Base-by-base conservation (phyloP, 2,329 filamentous ascomycete genomes). In the Teratosphaeriaceae sp. region DNA sequence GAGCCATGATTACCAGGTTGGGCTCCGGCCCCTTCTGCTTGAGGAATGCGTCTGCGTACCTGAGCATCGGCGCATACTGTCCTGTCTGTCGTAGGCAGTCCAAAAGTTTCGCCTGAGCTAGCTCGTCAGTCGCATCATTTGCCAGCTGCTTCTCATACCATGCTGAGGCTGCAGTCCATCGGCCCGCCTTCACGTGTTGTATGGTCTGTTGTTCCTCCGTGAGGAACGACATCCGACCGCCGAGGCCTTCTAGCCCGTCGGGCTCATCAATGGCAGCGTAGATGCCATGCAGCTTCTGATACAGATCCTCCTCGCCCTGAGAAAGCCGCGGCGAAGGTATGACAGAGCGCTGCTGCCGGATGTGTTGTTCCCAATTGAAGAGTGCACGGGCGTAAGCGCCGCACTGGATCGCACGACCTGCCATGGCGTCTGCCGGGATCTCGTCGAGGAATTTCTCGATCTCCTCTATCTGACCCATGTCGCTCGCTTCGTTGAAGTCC, bases 251-350 rank as follows among this genome's bases (percentile, higher is more conserved):
- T 24, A 98, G 82, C 1, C 90, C 89, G 63, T 99, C 92, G 0
- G 92, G 94, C 56, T 99, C 92, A 58, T 99, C 92, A 47, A 99
- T 97, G 55, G 96, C 85, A 1, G 88, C 87, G 64, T 98, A 99
- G 15, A 98, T 95, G 41, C 90, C 82, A 59, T 97, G 90, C 19
- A 98, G 70, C 47, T 82, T 79, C 13, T 59, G 54, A 19, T 79
- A 73, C 41, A 84, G 73, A 35, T 73, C 60, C 37, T 71, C 73
- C n/a, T 76, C 68, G 11, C 60, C 51, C 24, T 49, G 39, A 3
- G 49, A 47, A 22, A 52, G 38, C 4, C 48, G 48, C 2, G 73
- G 70, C 1, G 69, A 63, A 1, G 72, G 70, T 26, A 62, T 58
- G 9, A 62, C 36, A 11, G 49, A 38, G 68, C 64, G 20, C 54